Base-by-base conservation (phyloP, 129 eudicot species). In the Apium graveolens region DNA sequence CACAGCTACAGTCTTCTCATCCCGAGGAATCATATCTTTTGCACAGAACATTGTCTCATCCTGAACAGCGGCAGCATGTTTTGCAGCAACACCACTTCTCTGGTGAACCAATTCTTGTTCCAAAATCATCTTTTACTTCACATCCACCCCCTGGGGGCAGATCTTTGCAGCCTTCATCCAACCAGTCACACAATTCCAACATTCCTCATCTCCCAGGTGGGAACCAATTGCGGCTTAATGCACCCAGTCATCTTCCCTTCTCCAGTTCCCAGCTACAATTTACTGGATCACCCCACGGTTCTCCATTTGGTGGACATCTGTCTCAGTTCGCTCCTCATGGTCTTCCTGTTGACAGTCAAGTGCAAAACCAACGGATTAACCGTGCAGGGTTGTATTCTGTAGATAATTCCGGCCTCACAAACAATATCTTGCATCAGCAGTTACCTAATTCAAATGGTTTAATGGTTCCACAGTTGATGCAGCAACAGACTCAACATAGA, bases 31-130 rank as follows among this genome's bases (percentile, higher is more conserved):
- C 96, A 69, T 79, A 87, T 49, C 78, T 83, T 49, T 74, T 90
- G 82, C 79, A 83, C 77, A 84, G 95, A 78, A 78, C 97, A 81
- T 84, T 97, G n/a, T 90, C 99, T 7, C 89, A 88, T 81, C 97
- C 98, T 45, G 97, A 90, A 27, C 87, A 85, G 46, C 93, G 76
- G 11, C 82, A 78, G 75, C 79, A 71, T 45, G 78, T 80, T 57
- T 81, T 76, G 48, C 92, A 85, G 55, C 86, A 84, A n/a, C 79
- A 84, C 70, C 89, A 87, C 44, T 86, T 86, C 78, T 89, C 86
- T 26, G 88, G 89, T 76, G 99, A 96, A 71, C 97, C 97, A 29
- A 82, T 81, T 79, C 85, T 89, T 34, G 87, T 83, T 38, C 91
- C 95, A 18, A 89, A 86, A 74, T 85, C 97, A 55, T 80, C 97